These are phyloP conservation scores for Thraustochytrium striatum DNA, from an alignment of 352 stramenopile species.

Conservation along the genomic window DNA sequence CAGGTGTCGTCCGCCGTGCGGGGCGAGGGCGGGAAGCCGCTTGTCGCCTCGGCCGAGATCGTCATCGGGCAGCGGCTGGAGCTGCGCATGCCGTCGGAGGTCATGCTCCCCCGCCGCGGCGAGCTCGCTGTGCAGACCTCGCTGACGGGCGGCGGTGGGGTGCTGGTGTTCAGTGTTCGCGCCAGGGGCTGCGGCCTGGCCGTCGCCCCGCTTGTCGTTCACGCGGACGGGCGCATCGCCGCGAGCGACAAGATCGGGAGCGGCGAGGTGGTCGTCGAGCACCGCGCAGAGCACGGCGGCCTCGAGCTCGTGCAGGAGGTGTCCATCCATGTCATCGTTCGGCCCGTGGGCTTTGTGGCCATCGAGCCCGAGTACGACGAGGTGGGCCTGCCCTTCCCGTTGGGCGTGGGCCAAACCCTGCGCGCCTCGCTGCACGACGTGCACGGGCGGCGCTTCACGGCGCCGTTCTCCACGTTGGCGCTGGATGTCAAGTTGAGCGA, in stretches of 20 bases:
- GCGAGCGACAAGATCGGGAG: not conserved
- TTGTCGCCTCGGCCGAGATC: slow-evolving; percentile 3
- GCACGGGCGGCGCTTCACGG: not conserved
- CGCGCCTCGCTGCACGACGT: not conserved
- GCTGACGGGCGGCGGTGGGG: not conserved
- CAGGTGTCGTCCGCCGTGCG: not conserved
- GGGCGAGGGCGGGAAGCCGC: not conserved
- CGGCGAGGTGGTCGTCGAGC: slow-evolving; percentile 15
- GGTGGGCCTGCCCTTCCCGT: not conserved
- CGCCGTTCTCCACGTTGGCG: not conserved
- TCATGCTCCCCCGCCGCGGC: not conserved
- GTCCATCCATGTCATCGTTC: slow-evolving; percentile 9
- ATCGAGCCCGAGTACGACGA: not conserved
- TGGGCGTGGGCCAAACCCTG: not conserved
- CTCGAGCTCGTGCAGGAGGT: not conserved
- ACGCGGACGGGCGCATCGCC: not conserved
- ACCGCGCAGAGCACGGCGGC: not conserved
- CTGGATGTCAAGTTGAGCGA: not conserved
- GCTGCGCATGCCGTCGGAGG: not conserved
- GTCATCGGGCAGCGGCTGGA: slow-evolving; percentile 14
- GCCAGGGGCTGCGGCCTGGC: not conserved
- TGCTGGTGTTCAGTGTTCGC: slow-evolving; percentile 1
- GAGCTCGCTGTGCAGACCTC: not conserved
- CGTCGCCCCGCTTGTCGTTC: not conserved
- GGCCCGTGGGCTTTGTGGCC: not conserved